Evolutionary conservation across 164 flowering plant species (phyloP), one percentile per base, ranked within the genome.

Genomic region (Chimonanthus salicifolius): DNA sequence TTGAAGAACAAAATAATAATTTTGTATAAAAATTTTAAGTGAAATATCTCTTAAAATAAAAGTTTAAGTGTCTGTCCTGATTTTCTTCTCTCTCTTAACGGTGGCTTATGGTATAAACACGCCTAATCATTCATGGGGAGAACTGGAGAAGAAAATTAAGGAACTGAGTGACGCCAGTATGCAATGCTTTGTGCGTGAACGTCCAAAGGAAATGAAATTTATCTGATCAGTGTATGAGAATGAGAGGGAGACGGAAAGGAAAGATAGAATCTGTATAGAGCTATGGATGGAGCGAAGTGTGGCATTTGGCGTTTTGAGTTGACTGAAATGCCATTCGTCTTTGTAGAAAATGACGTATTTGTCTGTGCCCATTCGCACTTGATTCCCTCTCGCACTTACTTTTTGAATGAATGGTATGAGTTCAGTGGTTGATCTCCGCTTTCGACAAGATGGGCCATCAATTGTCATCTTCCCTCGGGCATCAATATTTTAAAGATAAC

Each of bases 91-190:
- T 63, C 9, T 63, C 11, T 63, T 5, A 6, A 21, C 10, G 21
- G 44, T 63, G 66, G 66, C 66, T 46, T 63, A 43, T 63, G 46
- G 66, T 33, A 18, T 63, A 8, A 63, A 63, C 66, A 63, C 66
- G 66, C 46, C 46, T 63, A 33, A 1, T 33, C 33, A 33, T 33
- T 33, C 0, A 33, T 33, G 33, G 33, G 33, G 33, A 33, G 33
- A 33, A 33, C 62, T 13, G 16, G 62, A 58, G 62, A 8, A 58
- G 62, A 58, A 8, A 8, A 9, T 8, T 8, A 4, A 54, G 15
- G 58, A 54, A 15, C 16, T 58, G 62, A n/a, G 62, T n/a, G n/a
- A 20, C 21, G 21, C 21, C 21, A 20, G 21, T 20, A 20, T 20
- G 21, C 11, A 58, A 58, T 58, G 11, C 4, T 10, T 10, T 13